A percentile compares a stretch with the other conserved stretches of the same genome.
These are phyloP conservation scores for Apiospora arundinis DNA, from an alignment of 2,329 filamentous ascomycete species.

Conservation along the genomic window DNA sequence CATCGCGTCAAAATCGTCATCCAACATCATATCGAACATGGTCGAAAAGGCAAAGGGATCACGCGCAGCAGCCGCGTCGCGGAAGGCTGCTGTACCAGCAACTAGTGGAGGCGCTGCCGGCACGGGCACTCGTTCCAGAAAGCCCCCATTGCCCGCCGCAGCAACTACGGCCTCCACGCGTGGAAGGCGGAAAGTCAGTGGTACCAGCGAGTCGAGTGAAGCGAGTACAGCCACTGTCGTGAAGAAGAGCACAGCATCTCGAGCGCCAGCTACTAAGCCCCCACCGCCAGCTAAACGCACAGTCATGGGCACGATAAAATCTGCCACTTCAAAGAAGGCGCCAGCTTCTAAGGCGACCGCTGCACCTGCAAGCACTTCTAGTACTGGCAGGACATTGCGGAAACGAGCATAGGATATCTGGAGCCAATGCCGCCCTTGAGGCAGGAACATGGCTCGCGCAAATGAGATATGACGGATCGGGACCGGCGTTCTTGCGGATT, in stretches of 20 bases:
- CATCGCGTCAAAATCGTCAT: conserved; percentile 45
- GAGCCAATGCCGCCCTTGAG: neutral
- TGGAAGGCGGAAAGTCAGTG: conserved; percentile 61
- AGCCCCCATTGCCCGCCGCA: conserved; percentile 46
- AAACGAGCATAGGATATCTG: conserved; percentile 54
- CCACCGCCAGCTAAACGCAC: conserved; percentile 54
- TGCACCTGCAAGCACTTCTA: conserved; percentile 48
- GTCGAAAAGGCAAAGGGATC: conserved; percentile 66
- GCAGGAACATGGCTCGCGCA: conserved; percentile 24
- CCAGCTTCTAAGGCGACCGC: conserved; percentile 48
- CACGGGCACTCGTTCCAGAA: conserved; percentile 40
- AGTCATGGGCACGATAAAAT: conserved; percentile 60
- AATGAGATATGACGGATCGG: conserved; percentile 19
- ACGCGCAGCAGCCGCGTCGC: conserved; percentile 49
- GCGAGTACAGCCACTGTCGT: conserved; percentile 70
- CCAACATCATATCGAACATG: conserved; percentile 60
- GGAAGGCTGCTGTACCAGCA: conserved; percentile 55
- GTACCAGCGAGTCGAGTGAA: conserved; percentile 68
- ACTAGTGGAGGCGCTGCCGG: conserved; percentile 45
- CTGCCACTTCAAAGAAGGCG: conserved; percentile 56
- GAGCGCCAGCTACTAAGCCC: conserved; percentile 42
- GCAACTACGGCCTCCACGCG: conserved; percentile 52
- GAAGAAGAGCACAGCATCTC: conserved; percentile 55
- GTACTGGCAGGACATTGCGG: conserved; percentile 54
- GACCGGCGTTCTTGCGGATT: conserved; percentile 30